Evolutionary conservation across 352 stramenopile species (phyloP).

Genomic region (Aphanomyces euteiches): DNA sequence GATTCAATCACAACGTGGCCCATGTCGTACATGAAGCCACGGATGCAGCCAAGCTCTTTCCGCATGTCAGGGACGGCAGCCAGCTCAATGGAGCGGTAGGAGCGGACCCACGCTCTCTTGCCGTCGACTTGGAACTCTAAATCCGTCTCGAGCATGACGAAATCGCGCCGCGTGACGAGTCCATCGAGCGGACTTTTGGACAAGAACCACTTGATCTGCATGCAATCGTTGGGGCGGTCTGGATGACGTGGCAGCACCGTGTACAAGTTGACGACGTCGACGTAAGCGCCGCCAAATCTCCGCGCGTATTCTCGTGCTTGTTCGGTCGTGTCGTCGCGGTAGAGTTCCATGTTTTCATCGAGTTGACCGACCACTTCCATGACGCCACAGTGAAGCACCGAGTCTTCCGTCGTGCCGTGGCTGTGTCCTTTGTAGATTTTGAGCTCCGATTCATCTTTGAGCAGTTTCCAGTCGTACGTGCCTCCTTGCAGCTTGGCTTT

Average conservation of each 20-base stretch:
- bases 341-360: slow-evolving; percentile 7
- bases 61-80: background rate
- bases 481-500: too few relatives aligned
- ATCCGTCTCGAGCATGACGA: background rate
- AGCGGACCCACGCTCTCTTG: background rate
- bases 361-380: background rate
- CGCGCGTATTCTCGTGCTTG: background rate
- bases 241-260: slow-evolving; percentile 1
- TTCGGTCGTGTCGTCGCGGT: background rate
- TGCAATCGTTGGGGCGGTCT: background rate
- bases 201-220: slow-evolving; percentile 3
- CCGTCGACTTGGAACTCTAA: background rate
- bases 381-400: background rate
- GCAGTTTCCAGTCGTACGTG: background rate
- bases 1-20: slow-evolving; percentile 7
- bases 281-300: background rate
- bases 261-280: slow-evolving; percentile 1
- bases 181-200: slow-evolving; percentile 3
- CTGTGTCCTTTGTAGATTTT: slow-evolving; percentile 1
- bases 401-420: background rate
- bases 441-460: background rate
- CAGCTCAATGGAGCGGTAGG: background rate
- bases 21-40: background rate
- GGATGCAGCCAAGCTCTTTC: background rate
- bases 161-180: background rate